Base-by-base conservation (phyloP, 805 yeast genomes). In the Candida pseudofarinosa region DNA sequence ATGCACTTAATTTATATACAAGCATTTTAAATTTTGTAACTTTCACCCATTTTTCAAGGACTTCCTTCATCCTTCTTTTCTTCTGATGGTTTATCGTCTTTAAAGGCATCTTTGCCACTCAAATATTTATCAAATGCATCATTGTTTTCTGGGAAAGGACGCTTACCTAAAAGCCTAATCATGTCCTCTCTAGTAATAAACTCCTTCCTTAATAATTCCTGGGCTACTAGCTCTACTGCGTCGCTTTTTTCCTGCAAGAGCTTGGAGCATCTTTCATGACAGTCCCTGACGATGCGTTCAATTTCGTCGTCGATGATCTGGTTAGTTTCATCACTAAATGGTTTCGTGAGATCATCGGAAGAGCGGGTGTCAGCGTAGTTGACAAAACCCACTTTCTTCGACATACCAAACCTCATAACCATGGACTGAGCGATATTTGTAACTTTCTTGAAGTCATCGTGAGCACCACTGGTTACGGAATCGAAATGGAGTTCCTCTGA, bases 361-460 rank as follows among this genome's bases (percentile, higher is more conserved):
- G 77, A 76, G 46, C 74, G 83, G 49, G 81, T 80, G 52, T 86
- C 95, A 56, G 81, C 86, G 50, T 76, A 75, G 37, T 80, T 77
- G 42, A 89, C 81, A 59, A 85, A 81, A n/a, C 99, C 99, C 34
- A 93, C 75, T 59, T 84, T 83, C 19, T 74, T 63, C 4, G 91
- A 82, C 99, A 93, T 93, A 41, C 99, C 99, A 56, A 88, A 77
- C 48, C 82, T 79, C 36, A 91, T 78, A 18, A 95, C 96, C 99
- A 93, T 93, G 19, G 85, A 79, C 38, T 83, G 85, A 1, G 98
- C 98, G 79, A 93, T 88, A 44, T 81, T 81, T 0, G 98, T 91
- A 17, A 93, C 96, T 63, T 93, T 93, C 62, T 91, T 88, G 73
- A 93, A 90, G 63, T 93, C 99, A 58, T 93, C 97, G 17, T 89